These are phyloP conservation scores for Rhynchosporium graminicola DNA, from an alignment of 2,329 filamentous ascomycete genomes.

Conservation along the genomic window DNA sequence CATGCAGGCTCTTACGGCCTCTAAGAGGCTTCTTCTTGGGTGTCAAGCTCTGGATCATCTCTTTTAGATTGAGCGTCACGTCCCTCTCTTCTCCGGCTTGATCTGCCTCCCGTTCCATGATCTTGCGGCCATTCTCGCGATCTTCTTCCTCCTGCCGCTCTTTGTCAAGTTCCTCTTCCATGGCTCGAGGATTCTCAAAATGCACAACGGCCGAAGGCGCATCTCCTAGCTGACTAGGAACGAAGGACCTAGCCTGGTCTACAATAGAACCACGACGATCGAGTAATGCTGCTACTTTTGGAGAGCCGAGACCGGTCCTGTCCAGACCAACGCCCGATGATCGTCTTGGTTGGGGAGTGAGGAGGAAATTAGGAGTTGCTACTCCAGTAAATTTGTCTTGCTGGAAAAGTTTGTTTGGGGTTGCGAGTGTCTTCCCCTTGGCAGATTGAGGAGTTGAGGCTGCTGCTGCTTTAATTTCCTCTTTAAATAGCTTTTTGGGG, in stretches of 20 bases:
- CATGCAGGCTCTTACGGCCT: conserved; percentile 74
- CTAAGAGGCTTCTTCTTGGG: conserved; percentile 71
- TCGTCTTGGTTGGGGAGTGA: conserved; percentile 61
- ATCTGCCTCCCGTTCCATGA: conserved; percentile 55
- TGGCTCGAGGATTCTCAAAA: conserved; percentile 64
- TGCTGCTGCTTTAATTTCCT: conserved; percentile 43
- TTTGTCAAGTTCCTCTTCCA: conserved; percentile 64
- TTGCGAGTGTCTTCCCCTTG: conserved; percentile 42
- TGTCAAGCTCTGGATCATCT: conserved; percentile 76
- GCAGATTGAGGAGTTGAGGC: conserved; percentile 36
- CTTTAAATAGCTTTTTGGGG: conserved; percentile 48
- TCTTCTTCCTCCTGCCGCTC: conserved; percentile 62
- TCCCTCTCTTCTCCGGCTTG: conserved; percentile 57
- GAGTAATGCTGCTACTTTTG: conserved; percentile 69
- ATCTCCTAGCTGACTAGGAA: conserved; percentile 49
- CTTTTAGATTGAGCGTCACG: conserved; percentile 66
- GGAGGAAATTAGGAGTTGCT: conserved; percentile 62
- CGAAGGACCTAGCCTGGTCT: conserved; percentile 64
- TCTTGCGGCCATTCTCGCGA: conserved; percentile 59
- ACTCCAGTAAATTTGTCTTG: conserved; percentile 54
- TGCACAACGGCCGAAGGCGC: conserved; percentile 55
- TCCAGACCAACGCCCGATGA: conserved; percentile 71
- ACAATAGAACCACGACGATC: conserved; percentile 72
- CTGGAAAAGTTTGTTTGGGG: conserved; percentile 53
- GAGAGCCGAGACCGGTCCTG: conserved; percentile 71